These are phyloP conservation scores for Cnidoscolus chayamansa DNA, from an alignment of 441 rosid genomes.

Conservation along the genomic window DNA sequence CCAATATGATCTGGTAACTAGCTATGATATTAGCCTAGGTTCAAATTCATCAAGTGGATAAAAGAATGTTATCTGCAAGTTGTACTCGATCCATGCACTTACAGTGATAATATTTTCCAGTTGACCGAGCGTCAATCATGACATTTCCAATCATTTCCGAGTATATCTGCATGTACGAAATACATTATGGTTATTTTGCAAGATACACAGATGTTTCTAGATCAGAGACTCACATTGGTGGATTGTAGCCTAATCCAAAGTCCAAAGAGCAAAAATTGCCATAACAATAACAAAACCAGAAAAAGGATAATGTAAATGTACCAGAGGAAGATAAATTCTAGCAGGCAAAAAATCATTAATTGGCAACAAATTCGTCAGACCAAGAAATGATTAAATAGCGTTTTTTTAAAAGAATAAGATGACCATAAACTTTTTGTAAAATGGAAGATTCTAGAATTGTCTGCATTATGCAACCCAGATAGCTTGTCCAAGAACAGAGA, in stretches of 20 bases:
- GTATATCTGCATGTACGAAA: slow-evolving; percentile 58
- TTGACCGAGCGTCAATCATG: slow-evolving; percentile 98
- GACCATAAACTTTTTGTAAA: background rate
- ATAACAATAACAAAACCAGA: background rate
- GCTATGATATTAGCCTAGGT: background rate
- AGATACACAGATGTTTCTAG: background rate
- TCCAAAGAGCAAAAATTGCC: background rate
- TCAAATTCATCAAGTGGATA: background rate
- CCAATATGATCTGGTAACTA: background rate
- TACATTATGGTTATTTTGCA: background rate
- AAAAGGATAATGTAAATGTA: background rate
- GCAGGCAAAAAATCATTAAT: background rate
- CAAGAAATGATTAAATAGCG: background rate
- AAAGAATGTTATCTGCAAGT: background rate
- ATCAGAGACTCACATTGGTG: background rate
- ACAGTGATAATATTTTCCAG: slow-evolving; percentile 99
- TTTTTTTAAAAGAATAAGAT: background rate
- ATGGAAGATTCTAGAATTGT: background rate
- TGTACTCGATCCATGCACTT: slow-evolving; percentile 31
- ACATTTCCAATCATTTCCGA: slow-evolving; percentile 99
- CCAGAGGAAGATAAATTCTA: background rate
- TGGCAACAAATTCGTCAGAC: background rate
- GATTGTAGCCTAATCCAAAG: background rate
- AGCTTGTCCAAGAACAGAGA: background rate
- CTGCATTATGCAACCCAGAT: background rate